Base-by-base conservation (phyloP, 139 green algal species). In the Chlorokybus atmophyticus region DNA sequence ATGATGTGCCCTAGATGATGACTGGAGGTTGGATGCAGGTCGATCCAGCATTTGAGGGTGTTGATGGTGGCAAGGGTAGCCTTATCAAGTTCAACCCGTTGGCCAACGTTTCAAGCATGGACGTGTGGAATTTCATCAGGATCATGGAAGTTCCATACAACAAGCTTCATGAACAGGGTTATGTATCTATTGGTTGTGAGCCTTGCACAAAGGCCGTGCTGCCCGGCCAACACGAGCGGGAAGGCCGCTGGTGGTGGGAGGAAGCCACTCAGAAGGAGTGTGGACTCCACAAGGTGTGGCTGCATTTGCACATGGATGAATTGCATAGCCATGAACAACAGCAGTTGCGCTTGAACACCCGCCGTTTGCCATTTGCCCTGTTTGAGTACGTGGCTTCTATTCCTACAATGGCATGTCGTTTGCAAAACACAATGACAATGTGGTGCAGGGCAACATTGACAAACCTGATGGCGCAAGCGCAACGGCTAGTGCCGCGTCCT, bases 181-280 rank as follows among this genome's bases (percentile, higher is more conserved):
- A 93, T 71, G 62, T 90, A 21, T 94, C 83, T 32, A 98, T 98
- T 54, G 90, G 90, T 60, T 97, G 90, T 71, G 88, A 94, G 80
- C 90, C 90, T 27, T 97, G 90, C 82, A 97, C 90, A 0, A 60
- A 69, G 5, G 40, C 90, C 21, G 90, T 98, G 64, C 79, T 97
- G 69, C 90, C 90, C 52, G 90, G 92, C 64, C 87, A 95, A 80
- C 79, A 85, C 35, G 90, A 98, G 81, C 81, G 90, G 35, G 90
- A 98, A 77, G 90, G 90, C 17, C 79, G 90, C 53, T 98, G 90
- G 90, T 97, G 90, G 90, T 98, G 90, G 90, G 90, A 97, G 82
- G 88, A 92, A 50, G 67, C 81, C 6, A 74, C 76, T 8, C 56
- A 64, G 31, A 94, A 97, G 80, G 90, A 98, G 82, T 98, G 90